Conservation (phyloP, 78 protist species). For the Pirum gemmata region DNA sequence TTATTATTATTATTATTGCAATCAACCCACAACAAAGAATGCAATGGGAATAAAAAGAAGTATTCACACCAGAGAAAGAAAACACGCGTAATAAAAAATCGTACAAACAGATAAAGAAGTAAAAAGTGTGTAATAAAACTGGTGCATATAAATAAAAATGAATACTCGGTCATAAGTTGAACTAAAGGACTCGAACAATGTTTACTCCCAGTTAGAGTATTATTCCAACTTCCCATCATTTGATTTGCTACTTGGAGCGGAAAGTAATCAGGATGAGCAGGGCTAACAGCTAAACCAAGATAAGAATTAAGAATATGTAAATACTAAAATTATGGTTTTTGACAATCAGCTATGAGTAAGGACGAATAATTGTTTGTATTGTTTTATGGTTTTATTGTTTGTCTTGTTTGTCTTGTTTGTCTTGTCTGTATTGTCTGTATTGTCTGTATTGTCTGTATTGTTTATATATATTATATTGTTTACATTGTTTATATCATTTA, state of each 20-base stretch:
- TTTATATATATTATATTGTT: too few relatives aligned
- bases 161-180: conserved; percentile 48
- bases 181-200: conserved; percentile 59
- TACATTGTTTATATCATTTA: too few relatives aligned
- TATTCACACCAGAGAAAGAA: background rate
- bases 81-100: background rate
- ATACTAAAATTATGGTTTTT: too few relatives aligned
- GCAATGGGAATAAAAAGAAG: background rate
- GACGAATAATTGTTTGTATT: too few relatives aligned
- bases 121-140: background rate
- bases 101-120: background rate
- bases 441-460: too few relatives aligned
- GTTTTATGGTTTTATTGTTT: too few relatives aligned
- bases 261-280: conserved; percentile 32
- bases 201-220: conserved; percentile 55
- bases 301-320: too few relatives aligned
- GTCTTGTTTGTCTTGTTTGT: too few relatives aligned
- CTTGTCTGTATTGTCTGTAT: too few relatives aligned
- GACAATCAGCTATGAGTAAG: too few relatives aligned
- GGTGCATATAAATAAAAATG: background rate
- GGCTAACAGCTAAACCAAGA: background rate
- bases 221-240: conserved; percentile 76
- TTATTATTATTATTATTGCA: background rate
- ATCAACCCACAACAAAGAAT: background rate
- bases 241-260: background rate